A percentile compares a stretch with the other conserved stretches of the same genome.
Conservation (phyloP, 148 eudicot genomes). For the Heliosperma pusillum region DNA sequence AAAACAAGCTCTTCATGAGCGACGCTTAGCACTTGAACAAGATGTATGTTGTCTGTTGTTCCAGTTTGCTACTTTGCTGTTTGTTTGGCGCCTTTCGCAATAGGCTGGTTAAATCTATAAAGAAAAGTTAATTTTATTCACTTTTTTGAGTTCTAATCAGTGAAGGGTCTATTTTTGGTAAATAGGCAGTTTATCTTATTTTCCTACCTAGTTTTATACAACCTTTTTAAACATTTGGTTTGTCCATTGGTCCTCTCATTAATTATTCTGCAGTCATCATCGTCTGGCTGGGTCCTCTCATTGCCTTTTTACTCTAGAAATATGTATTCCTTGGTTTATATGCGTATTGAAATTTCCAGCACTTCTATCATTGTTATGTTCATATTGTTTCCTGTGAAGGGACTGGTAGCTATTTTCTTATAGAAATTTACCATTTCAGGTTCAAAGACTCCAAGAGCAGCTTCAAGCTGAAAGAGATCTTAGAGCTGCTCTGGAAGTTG, state of each 20-base stretch:
- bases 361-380: not conserved
- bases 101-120: not conserved
- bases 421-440: slow-evolving; percentile 39
- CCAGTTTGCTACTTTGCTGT: not conserved
- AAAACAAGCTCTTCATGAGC: slow-evolving; percentile 98
- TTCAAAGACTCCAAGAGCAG: slow-evolving; percentile 96
- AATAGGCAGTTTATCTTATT: not conserved
- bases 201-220: not conserved
- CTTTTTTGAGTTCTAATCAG: not conserved
- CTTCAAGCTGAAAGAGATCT: slow-evolving; percentile 97
- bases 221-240: not conserved
- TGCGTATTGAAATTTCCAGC: too few relatives aligned
- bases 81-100: not conserved
- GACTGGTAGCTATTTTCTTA: not conserved
- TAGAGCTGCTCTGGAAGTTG: slow-evolving; percentile 95
- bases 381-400: not conserved
- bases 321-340: not conserved
- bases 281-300: not conserved
- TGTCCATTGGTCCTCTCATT: not conserved
- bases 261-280: not conserved
- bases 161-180: not conserved
- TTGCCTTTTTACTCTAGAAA: not conserved
- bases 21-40: slow-evolving; percentile 98
- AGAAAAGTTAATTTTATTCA: too few relatives aligned
- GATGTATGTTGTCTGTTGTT: slow-evolving; percentile 48